These are phyloP conservation scores for Abrus pulchellus DNA, from an alignment of 306 rosid species.

Conservation along the genomic window DNA sequence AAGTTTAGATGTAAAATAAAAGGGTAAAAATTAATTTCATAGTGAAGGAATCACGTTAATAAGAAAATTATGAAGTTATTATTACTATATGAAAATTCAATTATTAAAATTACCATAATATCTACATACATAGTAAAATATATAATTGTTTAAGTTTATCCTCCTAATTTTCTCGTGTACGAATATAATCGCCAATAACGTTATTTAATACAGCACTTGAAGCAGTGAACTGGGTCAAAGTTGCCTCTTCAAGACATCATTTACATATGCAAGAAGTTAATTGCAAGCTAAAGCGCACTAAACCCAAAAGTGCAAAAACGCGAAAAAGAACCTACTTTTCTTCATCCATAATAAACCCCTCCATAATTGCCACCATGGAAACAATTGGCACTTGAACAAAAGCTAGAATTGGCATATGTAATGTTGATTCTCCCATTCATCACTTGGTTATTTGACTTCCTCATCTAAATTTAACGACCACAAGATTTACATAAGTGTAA, in stretches of 20 bases:
- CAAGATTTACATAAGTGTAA: conserved; percentile 42
- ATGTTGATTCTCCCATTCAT: conserved; percentile 1
- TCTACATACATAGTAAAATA: background rate
- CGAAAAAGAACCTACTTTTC: background rate
- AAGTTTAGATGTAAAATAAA: too few species aligned
- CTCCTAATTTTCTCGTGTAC: background rate
- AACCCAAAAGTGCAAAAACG: background rate
- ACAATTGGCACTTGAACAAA: background rate
- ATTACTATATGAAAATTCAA: too few species aligned
- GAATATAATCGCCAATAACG: background rate
- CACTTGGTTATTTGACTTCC: conserved; percentile 23
- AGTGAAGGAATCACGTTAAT: too few species aligned
- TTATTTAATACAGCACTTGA: background rate
- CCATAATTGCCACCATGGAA: conserved; percentile 3
- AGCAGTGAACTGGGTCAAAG: background rate
- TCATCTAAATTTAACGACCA: conserved; percentile 20
- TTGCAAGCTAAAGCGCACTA: conserved; percentile 18
- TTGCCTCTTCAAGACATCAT: background rate
- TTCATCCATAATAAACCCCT: background rate
- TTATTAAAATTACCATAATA: background rate
- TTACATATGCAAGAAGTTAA: background rate
- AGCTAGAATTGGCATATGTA: conserved; percentile 20
- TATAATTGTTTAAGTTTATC: background rate
- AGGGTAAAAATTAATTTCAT: too few species aligned
- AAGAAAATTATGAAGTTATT: too few species aligned